Evolutionary conservation across 2,329 filamentous ascomycete species (phyloP), one percentile per base, ranked within the genome.

Genomic region (Knufia fluminis): DNA sequence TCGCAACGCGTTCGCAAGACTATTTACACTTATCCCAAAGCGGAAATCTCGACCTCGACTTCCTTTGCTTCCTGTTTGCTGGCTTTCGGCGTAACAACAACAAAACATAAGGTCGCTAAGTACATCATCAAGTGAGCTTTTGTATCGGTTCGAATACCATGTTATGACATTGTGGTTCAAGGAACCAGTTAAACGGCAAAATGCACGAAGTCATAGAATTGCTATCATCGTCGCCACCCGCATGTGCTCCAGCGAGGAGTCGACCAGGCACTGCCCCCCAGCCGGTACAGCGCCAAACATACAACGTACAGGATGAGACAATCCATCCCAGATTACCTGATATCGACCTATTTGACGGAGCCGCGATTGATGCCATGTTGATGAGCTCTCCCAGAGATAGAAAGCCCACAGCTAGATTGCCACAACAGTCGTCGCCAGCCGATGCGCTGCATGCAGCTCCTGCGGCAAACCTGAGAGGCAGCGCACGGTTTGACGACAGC

Each of bases 401-500:
- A 14, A 36, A 36, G 33, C 10, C n/a, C 4, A 14, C 6, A 6
- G 33, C 16, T 14, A 36, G 33, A 36, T n/a, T n/a, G 9, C n/a
- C 33, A 14, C 33, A 36, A 36, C 10, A 14, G 4, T 36, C 33
- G 16, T 36, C 33, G n/a, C 33, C 33, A 4, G 26, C 28, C 19
- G 16, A 17, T 9, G 7, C 17, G 17, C 16, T 7, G n/a, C 24
- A 7, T 16, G n/a, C 22, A 22, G 2, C 6, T 2, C 3, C 24
- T 33, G 12, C 12, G 6, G 12, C 6, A 12, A 28, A 12, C 26
- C 6, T 28, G 6, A 28, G 26, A 28, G 26, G 17, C 17, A 33
- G 42, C 19, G 14, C 24, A 9, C 26, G 14, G 6, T 46, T 66
- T 39, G 59, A 62, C 16, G 60, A 62, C 28, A 53, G 59, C 42